These are phyloP conservation scores for Phalaenopsis aphrodite DNA, from an alignment of 106 monocot genomes.

Conservation along the genomic window DNA sequence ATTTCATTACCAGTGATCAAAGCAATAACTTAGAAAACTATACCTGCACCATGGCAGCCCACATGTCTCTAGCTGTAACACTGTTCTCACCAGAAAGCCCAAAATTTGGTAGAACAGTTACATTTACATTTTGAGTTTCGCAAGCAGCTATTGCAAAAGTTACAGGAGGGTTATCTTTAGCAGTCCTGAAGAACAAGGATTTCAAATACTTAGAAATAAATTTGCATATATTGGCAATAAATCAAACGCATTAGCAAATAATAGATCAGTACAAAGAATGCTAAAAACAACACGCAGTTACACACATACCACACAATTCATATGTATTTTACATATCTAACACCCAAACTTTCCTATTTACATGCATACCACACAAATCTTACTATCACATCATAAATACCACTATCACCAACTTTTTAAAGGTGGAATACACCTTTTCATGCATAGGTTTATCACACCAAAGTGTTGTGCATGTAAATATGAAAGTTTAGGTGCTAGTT, in stretches of 20 bases:
- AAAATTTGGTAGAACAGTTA: slow-evolving; percentile 88
- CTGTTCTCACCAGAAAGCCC: slow-evolving; percentile 51
- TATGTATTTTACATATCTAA: too few species aligned
- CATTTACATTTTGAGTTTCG: slow-evolving; percentile 98
- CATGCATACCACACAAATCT: too few species aligned
- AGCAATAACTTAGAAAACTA: not conserved
- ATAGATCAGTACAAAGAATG: not conserved
- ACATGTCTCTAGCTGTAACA: slow-evolving; percentile 84
- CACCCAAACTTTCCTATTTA: too few species aligned
- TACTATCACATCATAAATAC: too few species aligned
- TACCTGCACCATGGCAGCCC: slow-evolving; percentile 84
- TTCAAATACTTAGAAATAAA: not conserved
- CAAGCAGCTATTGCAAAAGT: slow-evolving; percentile 97
- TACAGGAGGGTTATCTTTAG: slow-evolving; percentile 92
- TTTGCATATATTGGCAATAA: not conserved
- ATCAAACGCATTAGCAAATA: not conserved
- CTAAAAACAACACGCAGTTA: not conserved
- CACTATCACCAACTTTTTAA: too few species aligned
- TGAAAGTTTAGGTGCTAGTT: too few species aligned
- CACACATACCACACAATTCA: too few species aligned
- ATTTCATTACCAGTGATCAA: slow-evolving; percentile 4
- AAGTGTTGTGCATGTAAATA: too few species aligned
- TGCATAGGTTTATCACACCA: too few species aligned
- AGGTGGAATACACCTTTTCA: too few species aligned
- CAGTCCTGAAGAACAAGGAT: slow-evolving; percentile 54